These are phyloP conservation scores for Aspergillus baeticus DNA, from an alignment of 495 filamentous ascomycete species.

Conservation along the genomic window DNA sequence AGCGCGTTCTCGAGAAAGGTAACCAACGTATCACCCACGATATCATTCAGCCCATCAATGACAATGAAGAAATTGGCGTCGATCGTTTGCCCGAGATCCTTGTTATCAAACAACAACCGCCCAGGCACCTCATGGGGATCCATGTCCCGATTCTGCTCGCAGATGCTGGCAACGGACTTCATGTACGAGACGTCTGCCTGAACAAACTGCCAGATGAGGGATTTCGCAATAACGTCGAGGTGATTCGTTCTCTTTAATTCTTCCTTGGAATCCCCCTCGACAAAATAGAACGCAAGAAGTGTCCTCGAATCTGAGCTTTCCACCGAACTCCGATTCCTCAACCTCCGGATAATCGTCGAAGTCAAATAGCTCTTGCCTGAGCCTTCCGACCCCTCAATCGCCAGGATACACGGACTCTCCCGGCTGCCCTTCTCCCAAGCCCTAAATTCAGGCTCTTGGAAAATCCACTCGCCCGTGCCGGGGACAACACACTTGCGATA, in stretches of 20 bases:
- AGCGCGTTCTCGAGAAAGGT: constrained; percentile 22
- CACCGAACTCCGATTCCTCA: constrained; percentile 26
- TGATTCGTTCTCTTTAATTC: constrained; percentile 17
- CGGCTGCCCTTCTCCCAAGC: constrained; percentile 27
- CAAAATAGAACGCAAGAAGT: constrained; percentile 35
- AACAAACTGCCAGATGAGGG: constrained; percentile 37
- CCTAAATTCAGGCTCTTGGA: constrained; percentile 23
- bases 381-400: constrained; percentile 32
- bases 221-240: constrained; percentile 25
- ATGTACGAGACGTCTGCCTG: constrained; percentile 35
- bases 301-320: constrained; percentile 27
- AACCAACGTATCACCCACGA: constrained; percentile 25
- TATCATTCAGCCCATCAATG: constrained; percentile 30
- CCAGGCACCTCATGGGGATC: constrained; percentile 30
- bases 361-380: constrained; percentile 38
- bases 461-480: constrained; percentile 34
- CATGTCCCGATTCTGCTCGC: constrained; percentile 26
- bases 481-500: constrained; percentile 31
- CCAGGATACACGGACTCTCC: constrained; percentile 22
- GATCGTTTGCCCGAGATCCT: constrained; percentile 21
- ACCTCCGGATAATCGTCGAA: constrained; percentile 33
- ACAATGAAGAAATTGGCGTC: constrained; percentile 37
- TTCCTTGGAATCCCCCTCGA: constrained; percentile 36
- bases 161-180: constrained; percentile 31
- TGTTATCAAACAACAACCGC: constrained; percentile 29